A percentile compares a stretch with the other conserved stretches of the same genome.
phyloP scores from a whole-genome alignment of 768 basidiomycete species.

The Amanita molliuscula region DNA sequence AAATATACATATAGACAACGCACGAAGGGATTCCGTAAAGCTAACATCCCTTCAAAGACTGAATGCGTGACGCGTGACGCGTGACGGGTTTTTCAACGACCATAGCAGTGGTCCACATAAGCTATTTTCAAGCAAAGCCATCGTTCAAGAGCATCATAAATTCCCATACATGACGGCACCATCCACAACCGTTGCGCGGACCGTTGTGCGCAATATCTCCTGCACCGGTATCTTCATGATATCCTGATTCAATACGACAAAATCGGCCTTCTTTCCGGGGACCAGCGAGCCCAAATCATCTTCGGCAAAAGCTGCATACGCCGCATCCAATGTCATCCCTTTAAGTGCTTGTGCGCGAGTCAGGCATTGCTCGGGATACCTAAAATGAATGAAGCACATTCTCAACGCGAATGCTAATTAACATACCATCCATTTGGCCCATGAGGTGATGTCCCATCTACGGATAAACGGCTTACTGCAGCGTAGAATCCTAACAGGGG shows the following conservation, averaged over 20 bases:
- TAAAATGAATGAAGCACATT: conserved; percentile 16
- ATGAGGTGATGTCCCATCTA: conserved; percentile 70
- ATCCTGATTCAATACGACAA: conserved; percentile 72
- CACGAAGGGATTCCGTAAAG: too few relatives aligned
- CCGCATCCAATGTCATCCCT: conserved; percentile 86
- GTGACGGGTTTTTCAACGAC: too few relatives aligned
- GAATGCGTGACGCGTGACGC: too few relatives aligned
- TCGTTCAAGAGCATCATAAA: conserved; percentile 8
- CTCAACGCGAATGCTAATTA: not conserved
- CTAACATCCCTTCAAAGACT: too few relatives aligned
- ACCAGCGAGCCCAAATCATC: conserved; percentile 59
- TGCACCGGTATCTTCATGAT: conserved; percentile 55
- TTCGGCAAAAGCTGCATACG: conserved; percentile 80
- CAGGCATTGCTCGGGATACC: conserved; percentile 70
- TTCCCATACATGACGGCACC: conserved; percentile 57
- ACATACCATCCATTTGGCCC: conserved; percentile 74
- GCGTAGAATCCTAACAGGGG: conserved; percentile 88
- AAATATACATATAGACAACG: too few relatives aligned
- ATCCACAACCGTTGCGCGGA: conserved; percentile 66
- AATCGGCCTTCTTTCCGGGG: conserved; percentile 80
- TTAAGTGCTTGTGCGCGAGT: conserved; percentile 76
- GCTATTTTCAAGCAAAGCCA: not conserved
- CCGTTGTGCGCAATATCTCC: conserved; percentile 59
- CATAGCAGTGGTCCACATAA: too few relatives aligned
- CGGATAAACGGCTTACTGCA: conserved; percentile 63